Percentiles rank a stretch among this genome's conserved stretches.
phyloP scores from a whole-genome alignment of 257 asterid genomes.

The Echites panduratus region DNA sequence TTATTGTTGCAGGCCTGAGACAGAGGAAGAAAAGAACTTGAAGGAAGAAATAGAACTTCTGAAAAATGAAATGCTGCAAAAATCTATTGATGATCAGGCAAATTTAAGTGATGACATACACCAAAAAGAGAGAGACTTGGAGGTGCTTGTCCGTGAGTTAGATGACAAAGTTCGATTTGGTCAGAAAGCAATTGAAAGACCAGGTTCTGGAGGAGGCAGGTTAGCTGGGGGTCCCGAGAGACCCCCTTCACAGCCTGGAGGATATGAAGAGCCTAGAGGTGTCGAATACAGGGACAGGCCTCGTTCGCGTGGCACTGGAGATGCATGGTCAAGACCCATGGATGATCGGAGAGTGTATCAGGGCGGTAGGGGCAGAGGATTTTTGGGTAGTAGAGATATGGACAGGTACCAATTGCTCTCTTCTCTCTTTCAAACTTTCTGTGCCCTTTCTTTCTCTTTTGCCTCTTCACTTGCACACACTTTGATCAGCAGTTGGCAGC shows the following conservation, averaged over 20 bases:
- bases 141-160: constrained; percentile 53
- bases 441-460: constrained; percentile 8
- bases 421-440: constrained; percentile 8
- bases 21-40: constrained; percentile 80
- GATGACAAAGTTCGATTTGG: constrained; percentile 81
- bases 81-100: constrained; percentile 41
- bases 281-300: constrained; percentile 75
- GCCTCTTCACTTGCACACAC: background rate
- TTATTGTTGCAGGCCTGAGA: constrained; percentile 58
- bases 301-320: constrained; percentile 70
- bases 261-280: constrained; percentile 58
- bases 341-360: constrained; percentile 67
- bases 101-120: constrained; percentile 38
- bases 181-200: constrained; percentile 67
- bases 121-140: constrained; percentile 64
- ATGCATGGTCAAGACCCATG: constrained; percentile 48
- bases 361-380: constrained; percentile 86
- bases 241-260: constrained; percentile 52
- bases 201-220: constrained; percentile 65
- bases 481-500: background rate
- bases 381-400: constrained; percentile 56
- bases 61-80: constrained; percentile 45
- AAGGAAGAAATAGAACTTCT: constrained; percentile 68
- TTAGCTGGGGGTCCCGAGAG: constrained; percentile 47
- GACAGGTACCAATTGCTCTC: constrained; percentile 47